Conservation (phyloP, 2,329 filamentous ascomycete species). For the Penicillium oxalicum region DNA sequence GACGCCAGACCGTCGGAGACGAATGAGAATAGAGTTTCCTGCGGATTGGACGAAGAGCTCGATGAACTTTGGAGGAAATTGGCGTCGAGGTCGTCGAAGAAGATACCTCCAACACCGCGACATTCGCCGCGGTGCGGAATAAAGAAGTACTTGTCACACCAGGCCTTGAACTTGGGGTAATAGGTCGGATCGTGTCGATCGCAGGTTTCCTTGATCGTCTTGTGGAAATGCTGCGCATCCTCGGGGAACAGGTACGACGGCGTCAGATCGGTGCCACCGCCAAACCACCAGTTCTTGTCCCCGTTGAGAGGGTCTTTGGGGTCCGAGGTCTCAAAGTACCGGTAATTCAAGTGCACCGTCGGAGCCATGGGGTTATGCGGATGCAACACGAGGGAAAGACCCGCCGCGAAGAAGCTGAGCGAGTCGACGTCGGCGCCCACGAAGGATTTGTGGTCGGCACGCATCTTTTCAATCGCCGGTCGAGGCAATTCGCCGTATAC, state of each 20-base stretch:
- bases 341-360: constrained; percentile 96
- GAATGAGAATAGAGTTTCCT: constrained; percentile 85
- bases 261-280: constrained; percentile 88
- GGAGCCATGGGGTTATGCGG: constrained; percentile 94
- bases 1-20: constrained; percentile 76
- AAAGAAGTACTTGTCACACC: constrained; percentile 97
- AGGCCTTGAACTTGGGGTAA: constrained; percentile 92
- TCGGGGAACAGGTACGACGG: constrained; percentile 94
- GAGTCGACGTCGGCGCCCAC: constrained; percentile 68
- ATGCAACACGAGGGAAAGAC: constrained; percentile 87
- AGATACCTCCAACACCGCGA: constrained; percentile 89
- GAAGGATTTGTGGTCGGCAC: constrained; percentile 87
- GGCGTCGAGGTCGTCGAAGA: constrained; percentile 93
- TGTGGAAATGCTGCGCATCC: constrained; percentile 94
- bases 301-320: constrained; percentile 63
- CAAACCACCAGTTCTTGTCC: constrained; percentile 89
- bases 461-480: constrained; percentile 86
- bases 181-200: constrained; percentile 89
- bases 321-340: constrained; percentile 94
- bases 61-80: constrained; percentile 35
- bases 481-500: constrained; percentile 89
- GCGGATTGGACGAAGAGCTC: constrained; percentile 63
- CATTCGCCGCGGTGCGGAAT: constrained; percentile 85
- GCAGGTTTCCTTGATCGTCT: constrained; percentile 84
- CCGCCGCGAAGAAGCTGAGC: constrained; percentile 91